Evolutionary conservation across 1,139 yeast species (phyloP).

Genomic region (Suhomyces wounanorum): DNA sequence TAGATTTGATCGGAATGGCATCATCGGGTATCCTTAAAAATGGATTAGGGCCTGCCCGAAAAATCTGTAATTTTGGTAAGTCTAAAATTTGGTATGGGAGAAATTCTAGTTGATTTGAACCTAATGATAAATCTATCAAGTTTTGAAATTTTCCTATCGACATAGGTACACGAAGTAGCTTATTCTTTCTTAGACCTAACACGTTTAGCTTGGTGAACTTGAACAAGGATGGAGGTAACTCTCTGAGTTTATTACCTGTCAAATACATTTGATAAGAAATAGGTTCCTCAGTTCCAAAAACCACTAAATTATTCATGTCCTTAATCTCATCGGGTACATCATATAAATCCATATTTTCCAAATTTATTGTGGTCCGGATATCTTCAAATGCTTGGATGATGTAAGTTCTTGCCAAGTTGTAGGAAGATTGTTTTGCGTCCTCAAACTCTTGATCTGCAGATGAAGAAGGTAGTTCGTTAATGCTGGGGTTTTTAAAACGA

Average conservation of each 20-base stretch:
- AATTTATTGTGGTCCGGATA: conserved; percentile 35
- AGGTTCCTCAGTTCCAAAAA: conserved; percentile 32
- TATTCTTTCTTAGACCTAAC: conserved; percentile 54
- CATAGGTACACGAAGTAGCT: conserved; percentile 53
- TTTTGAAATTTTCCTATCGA: conserved; percentile 45
- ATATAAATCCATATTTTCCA: conserved; percentile 45
- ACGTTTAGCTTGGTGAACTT: conserved; percentile 53
- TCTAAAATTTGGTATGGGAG: conserved; percentile 58
- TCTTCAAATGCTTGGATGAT: conserved; percentile 46
- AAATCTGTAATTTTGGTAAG: conserved; percentile 41
- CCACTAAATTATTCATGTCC: conserved; percentile 53
- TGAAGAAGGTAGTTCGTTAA: conserved; percentile 31
- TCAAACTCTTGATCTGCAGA: conserved; percentile 15
- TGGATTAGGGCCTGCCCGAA: conserved; percentile 55
- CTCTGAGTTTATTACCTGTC: conserved; percentile 49
- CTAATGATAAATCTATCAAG: conserved; percentile 52
- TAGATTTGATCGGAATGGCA: conserved; percentile 24
- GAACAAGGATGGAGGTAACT: conserved; percentile 54
- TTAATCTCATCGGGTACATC: conserved; percentile 56
- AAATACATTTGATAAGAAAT: conserved; percentile 49
- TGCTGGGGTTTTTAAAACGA: conserved; percentile 36
- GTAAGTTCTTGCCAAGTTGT: conserved; percentile 32
- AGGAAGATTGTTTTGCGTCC: conserved; percentile 9
- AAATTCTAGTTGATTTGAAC: conserved; percentile 51
- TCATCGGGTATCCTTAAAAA: conserved; percentile 32